Evolutionary conservation across 441 rosid genomes (phyloP).

Genomic region (Sinapis alba): DNA sequence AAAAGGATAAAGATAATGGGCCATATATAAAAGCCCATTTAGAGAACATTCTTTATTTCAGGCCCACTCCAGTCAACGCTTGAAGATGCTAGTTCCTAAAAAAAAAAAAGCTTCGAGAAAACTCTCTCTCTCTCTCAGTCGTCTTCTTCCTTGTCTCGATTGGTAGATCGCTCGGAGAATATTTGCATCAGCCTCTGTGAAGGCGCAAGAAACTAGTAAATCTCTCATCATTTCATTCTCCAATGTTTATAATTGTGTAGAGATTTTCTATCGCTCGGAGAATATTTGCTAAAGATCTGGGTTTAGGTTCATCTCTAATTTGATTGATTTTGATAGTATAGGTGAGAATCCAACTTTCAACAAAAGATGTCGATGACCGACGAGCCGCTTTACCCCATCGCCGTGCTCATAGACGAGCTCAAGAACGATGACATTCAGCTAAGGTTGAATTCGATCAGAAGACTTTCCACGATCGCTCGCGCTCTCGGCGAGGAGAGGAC

Average conservation of each 20-base stretch:
- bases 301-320: slow-evolving; percentile 6
- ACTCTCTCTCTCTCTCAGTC: slow-evolving; percentile 8
- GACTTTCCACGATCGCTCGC: slow-evolving; percentile 85
- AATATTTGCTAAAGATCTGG: too few species aligned
- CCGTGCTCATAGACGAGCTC: slow-evolving; percentile 78
- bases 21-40: background rate
- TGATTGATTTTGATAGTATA: background rate
- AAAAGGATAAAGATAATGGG: background rate
- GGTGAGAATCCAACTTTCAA: background rate
- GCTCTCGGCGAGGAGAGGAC: slow-evolving; percentile 93
- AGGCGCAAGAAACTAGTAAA: slow-evolving; percentile 47
- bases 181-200: slow-evolving; percentile 44
- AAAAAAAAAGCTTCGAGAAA: slow-evolving; percentile 16
- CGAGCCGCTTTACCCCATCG: slow-evolving; percentile 82
- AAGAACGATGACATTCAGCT: slow-evolving; percentile 91
- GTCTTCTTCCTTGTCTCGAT: slow-evolving; percentile 8
- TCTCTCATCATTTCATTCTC: slow-evolving; percentile 28
- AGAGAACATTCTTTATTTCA: background rate
- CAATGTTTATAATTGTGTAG: slow-evolving; percentile 32
- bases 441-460: slow-evolving; percentile 74
- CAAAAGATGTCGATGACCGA: slow-evolving; percentile 65
- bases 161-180: slow-evolving; percentile 26
- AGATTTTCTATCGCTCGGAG: background rate
- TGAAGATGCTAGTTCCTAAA: background rate
- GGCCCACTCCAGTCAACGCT: slow-evolving; percentile 18